Base-by-base conservation (phyloP, 2,329 filamentous ascomycete species). In the Phaeomoniella chlamydospora region DNA sequence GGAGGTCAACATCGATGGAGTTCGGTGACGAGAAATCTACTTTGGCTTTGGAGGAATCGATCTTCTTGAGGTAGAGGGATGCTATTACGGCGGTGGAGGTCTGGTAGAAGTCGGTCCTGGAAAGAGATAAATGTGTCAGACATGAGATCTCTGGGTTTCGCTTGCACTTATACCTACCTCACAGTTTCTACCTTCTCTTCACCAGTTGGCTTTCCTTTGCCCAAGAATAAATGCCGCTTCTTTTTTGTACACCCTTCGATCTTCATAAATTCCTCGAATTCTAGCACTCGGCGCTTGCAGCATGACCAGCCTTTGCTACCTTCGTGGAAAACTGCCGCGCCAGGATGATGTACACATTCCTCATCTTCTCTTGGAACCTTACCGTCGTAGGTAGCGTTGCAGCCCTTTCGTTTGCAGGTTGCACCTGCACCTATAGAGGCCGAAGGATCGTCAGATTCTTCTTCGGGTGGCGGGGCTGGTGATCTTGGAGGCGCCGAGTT, bases 261-360 rank as follows among this genome's bases (percentile, higher is more conserved):
- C 59, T 83, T 90, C 77, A 98, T 77, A 61, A 98, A 98, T 58
- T 96, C 80, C 56, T 98, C 87, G 58, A 98, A 98, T 54, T 98
- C 90, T 40, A 98, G 64, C 39, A 98, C 90, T 26, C 86, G 73
- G 49, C 85, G 70, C 72, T 96, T 96, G 64, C 90, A 98, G 67
- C 90, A 98, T 40, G 77, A 86, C 70, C 90, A 98, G 1, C 90
- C 90, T 65, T 98, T 98, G 62, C 84, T 93, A 22, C 90, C 90
- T 64, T 98, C 90, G 57, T 98, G 90, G 63, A 98, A 98, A 46
- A 98, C 79, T 15, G 90, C 84, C 15, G 72, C 74, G 3, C 90
- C 90, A 0, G 90, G 87, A 59, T 98, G 90, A 52, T 93, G 79
- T 33, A 83, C 69, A 54, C 90, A 98, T 41, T 74, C 68, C 64